Conservation (phyloP, 2,329 filamentous ascomycete genomes). For the Diaporthe sp. region DNA sequence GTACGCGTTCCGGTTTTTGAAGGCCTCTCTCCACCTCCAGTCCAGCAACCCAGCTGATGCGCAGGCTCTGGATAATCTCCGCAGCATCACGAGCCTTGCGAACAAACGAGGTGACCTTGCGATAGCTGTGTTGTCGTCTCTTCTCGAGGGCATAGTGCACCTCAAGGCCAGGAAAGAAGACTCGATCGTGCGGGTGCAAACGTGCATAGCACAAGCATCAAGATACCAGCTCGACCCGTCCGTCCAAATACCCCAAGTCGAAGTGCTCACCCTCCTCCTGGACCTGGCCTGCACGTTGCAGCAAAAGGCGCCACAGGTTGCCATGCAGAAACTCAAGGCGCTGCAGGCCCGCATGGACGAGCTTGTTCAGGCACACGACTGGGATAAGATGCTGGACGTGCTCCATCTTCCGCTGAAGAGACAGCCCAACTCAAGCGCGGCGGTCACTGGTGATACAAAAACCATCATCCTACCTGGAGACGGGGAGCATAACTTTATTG, state of each 20-base stretch:
- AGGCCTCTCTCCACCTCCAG: slow-evolving; percentile 77
- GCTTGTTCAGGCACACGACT: slow-evolving; percentile 59
- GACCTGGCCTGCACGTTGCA: slow-evolving; percentile 80
- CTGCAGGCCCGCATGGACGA: slow-evolving; percentile 75
- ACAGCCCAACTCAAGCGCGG: slow-evolving; percentile 60
- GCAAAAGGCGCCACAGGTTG: slow-evolving; percentile 70
- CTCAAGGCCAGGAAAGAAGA: slow-evolving; percentile 75
- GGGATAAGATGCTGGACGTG: slow-evolving; percentile 62
- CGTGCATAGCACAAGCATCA: slow-evolving; percentile 80
- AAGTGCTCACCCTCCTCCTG: slow-evolving; percentile 75
- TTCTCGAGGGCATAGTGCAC: slow-evolving; percentile 79
- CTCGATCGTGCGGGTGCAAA: slow-evolving; percentile 77
- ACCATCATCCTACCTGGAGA: slow-evolving; percentile 66
- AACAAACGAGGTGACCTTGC: slow-evolving; percentile 72
- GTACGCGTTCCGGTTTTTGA: slow-evolving; percentile 82
- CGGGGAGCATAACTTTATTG: slow-evolving; percentile 66
- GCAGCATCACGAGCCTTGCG: slow-evolving; percentile 72
- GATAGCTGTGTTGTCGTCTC: slow-evolving; percentile 74
- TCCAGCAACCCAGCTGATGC: slow-evolving; percentile 72
- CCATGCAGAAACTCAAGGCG: slow-evolving; percentile 70
- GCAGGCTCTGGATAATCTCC: slow-evolving; percentile 77
- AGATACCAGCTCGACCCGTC: slow-evolving; percentile 78
- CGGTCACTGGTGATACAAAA: slow-evolving; percentile 70
- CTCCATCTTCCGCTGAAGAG: slow-evolving; percentile 70
- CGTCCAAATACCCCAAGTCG: slow-evolving; percentile 76